phyloP scores from a whole-genome alignment of 2,329 filamentous ascomycete genomes.

The Xylaria sp. region DNA sequence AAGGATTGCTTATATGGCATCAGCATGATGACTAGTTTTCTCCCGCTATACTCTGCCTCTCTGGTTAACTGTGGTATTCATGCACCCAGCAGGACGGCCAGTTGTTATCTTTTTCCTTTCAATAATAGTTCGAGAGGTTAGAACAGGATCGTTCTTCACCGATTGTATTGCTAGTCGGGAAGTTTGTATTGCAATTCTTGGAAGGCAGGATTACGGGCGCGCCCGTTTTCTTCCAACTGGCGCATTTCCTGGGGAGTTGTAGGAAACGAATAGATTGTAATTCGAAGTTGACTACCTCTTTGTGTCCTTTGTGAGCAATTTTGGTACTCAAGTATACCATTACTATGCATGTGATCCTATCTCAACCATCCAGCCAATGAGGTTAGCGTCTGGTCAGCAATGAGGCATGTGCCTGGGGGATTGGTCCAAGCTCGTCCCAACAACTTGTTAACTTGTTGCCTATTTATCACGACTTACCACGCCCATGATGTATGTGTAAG shows the following conservation, averaged over 20 bases:
- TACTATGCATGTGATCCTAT: not conserved
- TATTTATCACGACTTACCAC: constrained; percentile 22
- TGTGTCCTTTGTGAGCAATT: not conserved
- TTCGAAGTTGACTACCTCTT: not conserved
- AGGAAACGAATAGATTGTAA: constrained; percentile 15
- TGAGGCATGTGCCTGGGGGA: constrained; percentile 40
- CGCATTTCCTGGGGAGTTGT: not conserved
- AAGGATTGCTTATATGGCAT: not conserved
- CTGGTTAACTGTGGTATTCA: constrained; percentile 1
- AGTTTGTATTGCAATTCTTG: not conserved
- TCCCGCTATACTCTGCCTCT: constrained; percentile 5
- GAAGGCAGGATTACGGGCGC: not conserved
- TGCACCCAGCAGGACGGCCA: not conserved
- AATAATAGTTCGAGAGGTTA: not conserved
- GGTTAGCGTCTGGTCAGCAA: not conserved
- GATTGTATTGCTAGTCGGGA: constrained; percentile 9
- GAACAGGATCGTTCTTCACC: not conserved
- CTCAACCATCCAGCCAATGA: constrained; percentile 10
- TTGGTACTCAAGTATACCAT: not conserved
- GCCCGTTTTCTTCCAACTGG: not conserved
- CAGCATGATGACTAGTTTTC: not conserved
- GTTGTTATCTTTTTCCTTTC: not conserved
- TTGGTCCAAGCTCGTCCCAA: constrained; percentile 34
- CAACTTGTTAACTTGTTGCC: constrained; percentile 28
- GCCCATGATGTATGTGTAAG: not conserved